These are phyloP conservation scores for Marchantia paleacea DNA, from an alignment of 225 moss, liverwort and hornwort genomes.

Conservation along the genomic window DNA sequence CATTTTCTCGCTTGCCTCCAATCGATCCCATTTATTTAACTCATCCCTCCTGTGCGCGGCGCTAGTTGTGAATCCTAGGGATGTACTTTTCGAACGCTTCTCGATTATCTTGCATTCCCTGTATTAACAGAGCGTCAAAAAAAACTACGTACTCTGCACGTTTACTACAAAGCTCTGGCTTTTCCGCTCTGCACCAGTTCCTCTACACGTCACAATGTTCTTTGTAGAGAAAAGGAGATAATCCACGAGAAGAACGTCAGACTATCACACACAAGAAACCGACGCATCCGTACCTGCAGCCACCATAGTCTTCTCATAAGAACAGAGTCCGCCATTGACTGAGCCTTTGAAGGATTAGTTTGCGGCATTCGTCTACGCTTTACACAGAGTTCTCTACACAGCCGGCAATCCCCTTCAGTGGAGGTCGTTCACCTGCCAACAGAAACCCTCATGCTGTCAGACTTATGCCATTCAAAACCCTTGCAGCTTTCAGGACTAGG, in stretches of 20 bases:
- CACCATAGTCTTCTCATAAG: constrained; percentile 24
- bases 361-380: constrained; percentile 2
- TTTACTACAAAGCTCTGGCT: not conserved
- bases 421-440: constrained; percentile 6
- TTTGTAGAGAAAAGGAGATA: not conserved
- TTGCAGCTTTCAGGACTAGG: not conserved
- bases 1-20: not conserved
- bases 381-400: not conserved
- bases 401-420: not conserved
- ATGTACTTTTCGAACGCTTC: too few relatives aligned
- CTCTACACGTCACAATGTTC: not conserved
- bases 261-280: not conserved
- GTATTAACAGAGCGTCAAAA: not conserved
- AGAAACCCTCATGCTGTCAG: not conserved
- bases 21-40: not conserved
- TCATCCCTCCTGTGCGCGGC: not conserved
- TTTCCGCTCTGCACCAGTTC: not conserved
- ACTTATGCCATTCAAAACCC: not conserved
- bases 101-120: not conserved
- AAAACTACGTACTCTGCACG: not conserved
- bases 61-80: not conserved
- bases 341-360: constrained; percentile 16
- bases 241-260: not conserved
- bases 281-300: constrained; percentile 18
- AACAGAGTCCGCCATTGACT: constrained; percentile 7